Evolutionary conservation across 2,329 filamentous ascomycete genomes (phyloP).

Genomic region (Lasiodiplodia gonubiensis): DNA sequence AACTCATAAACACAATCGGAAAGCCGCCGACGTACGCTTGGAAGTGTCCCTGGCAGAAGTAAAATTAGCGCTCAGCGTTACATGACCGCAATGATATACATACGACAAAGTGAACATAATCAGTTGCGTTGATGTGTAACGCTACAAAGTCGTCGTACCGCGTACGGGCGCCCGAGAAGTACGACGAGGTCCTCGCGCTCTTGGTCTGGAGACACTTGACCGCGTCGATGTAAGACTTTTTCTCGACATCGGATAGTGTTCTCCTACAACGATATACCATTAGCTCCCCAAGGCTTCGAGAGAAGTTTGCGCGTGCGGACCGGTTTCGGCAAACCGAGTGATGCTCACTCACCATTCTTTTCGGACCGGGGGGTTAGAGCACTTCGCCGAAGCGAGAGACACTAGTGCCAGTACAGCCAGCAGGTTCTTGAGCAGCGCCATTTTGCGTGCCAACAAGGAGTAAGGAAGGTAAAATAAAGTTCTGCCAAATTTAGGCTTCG

Average conservation of each 20-base stretch:
- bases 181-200: conserved; percentile 37
- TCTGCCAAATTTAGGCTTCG: not conserved
- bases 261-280: conserved; percentile 30
- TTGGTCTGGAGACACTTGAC: conserved; percentile 44
- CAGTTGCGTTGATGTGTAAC: conserved; percentile 41
- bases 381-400: conserved; percentile 11
- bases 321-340: not conserved
- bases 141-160: conserved; percentile 47
- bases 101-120: conserved; percentile 25
- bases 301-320: not conserved
- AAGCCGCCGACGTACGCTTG: conserved; percentile 11
- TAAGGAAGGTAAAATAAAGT: not conserved
- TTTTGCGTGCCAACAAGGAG: not conserved
- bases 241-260: conserved; percentile 32
- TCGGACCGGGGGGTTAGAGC: conserved; percentile 13
- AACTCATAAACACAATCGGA: no score
- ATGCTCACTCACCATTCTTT: conserved; percentile 22
- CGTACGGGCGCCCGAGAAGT: conserved; percentile 39
- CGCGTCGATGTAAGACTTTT: conserved; percentile 43
- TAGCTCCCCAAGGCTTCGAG: conserved; percentile 24
- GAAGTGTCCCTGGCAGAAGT: conserved; percentile 15
- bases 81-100: not conserved
- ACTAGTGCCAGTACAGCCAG: conserved; percentile 12
- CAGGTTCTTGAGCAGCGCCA: conserved; percentile 7
- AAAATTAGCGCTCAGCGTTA: not conserved